A percentile compares a stretch with the other conserved stretches of the same genome.
Evolutionary conservation across 2,329 filamentous ascomycete genomes (phyloP).

Genomic region (Fusarium napiforme): DNA sequence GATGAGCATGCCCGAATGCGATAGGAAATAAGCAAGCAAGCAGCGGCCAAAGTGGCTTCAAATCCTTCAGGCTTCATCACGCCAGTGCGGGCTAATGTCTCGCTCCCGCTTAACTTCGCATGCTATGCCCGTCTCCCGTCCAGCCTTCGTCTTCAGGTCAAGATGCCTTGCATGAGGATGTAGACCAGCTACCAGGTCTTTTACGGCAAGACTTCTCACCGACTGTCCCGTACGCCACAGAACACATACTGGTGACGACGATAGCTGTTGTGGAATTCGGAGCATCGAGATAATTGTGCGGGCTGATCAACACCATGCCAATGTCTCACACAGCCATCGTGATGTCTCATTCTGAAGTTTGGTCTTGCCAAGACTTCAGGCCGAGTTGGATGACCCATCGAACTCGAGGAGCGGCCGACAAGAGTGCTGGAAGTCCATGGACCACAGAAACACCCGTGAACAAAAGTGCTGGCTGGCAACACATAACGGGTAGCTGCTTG

Average conservation of each 20-base stretch:
- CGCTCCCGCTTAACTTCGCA: constrained; percentile 42
- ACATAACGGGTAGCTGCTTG: constrained; percentile 29
- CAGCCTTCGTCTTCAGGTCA: constrained; percentile 36
- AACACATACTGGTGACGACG: constrained; percentile 25
- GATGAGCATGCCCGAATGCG: constrained; percentile 4
- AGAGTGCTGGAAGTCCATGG: constrained; percentile 7
- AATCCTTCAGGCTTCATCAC: constrained; percentile 18
- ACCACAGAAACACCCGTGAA: not conserved
- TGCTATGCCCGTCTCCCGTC: constrained; percentile 40
- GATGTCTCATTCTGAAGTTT: constrained; percentile 28
- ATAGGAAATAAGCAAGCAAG: constrained; percentile 30
- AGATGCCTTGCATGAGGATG: constrained; percentile 40
- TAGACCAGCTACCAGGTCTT: constrained; percentile 32
- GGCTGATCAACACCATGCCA: constrained; percentile 14
- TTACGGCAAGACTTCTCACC: constrained; percentile 37
- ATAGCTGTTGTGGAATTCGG: constrained; percentile 21
- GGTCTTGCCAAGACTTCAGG: not conserved
- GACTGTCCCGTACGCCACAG: constrained; percentile 39
- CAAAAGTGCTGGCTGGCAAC: constrained; percentile 32
- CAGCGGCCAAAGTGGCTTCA: constrained; percentile 27
- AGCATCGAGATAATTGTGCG: constrained; percentile 24
- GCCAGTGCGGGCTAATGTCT: constrained; percentile 42
- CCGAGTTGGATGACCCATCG: constrained; percentile 12
- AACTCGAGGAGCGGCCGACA: constrained; percentile 19
- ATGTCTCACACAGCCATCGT: constrained; percentile 35